Evolutionary conservation across 2,329 filamentous ascomycete genomes (phyloP).

Genomic region (Nemania sp.): DNA sequence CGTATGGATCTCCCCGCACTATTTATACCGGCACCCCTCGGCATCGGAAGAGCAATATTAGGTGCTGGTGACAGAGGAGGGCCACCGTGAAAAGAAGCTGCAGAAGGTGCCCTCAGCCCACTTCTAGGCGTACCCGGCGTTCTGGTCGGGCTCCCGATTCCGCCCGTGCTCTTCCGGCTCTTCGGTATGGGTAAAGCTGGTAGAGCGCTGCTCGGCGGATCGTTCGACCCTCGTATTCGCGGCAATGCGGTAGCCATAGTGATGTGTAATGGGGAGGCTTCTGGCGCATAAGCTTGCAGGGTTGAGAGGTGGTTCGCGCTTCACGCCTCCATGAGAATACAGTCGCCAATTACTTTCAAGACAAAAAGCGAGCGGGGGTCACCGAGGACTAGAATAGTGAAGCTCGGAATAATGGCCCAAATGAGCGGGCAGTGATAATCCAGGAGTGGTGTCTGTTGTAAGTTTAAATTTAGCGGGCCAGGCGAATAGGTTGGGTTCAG

Average conservation of each 20-base stretch:
- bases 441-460: too few species aligned
- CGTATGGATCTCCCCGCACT: conserved; percentile 70
- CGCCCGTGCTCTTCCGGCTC: conserved; percentile 67
- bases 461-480: not conserved
- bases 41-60: conserved; percentile 57
- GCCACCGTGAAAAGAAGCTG: conserved; percentile 48
- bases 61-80: conserved; percentile 56
- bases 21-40: conserved; percentile 59
- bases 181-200: conserved; percentile 75
- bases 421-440: conserved; percentile 12
- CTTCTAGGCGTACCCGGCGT: conserved; percentile 57
- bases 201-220: conserved; percentile 71
- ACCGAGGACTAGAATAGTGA: conserved; percentile 1
- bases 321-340: conserved; percentile 25
- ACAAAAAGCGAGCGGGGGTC: too few species aligned
- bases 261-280: conserved; percentile 28
- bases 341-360: not conserved
- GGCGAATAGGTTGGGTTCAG: conserved; percentile 4
- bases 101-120: conserved; percentile 62
- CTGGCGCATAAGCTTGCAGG: conserved; percentile 7
- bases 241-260: conserved; percentile 66
- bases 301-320: conserved; percentile 1
- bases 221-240: conserved; percentile 67
- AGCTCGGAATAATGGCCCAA: conserved; percentile 1
- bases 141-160: conserved; percentile 47